Conservation (phyloP, 306 rosid species). For the Dalbergia oliveri region DNA sequence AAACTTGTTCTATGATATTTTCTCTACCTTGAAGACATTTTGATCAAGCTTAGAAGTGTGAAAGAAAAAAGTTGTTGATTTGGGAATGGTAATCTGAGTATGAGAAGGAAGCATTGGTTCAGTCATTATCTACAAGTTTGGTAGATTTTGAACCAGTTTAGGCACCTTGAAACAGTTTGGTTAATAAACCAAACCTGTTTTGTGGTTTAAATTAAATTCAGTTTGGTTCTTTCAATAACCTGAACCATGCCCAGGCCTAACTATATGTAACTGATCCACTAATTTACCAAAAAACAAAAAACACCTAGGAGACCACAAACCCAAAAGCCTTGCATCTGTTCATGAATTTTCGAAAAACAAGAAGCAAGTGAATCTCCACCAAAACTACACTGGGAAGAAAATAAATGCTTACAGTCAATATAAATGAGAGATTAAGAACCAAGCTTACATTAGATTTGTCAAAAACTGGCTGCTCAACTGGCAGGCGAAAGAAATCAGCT, state of each 20-base stretch:
- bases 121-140: too few species aligned
- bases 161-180: too few species aligned
- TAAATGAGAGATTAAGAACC: slow-evolving; percentile 8
- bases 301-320: background rate
- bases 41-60: too few species aligned
- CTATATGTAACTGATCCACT: background rate
- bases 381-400: background rate
- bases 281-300: background rate
- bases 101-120: too few species aligned
- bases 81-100: too few species aligned
- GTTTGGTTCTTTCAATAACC: too few species aligned
- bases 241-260: background rate
- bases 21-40: too few species aligned
- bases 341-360: slow-evolving; percentile 9
- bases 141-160: too few species aligned
- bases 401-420: background rate
- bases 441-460: slow-evolving; percentile 73
- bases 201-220: too few species aligned
- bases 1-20: too few species aligned
- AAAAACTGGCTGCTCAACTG: slow-evolving; percentile 17
- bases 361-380: background rate
- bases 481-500: slow-evolving; percentile 82
- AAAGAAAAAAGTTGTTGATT: too few species aligned
- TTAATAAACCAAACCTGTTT: too few species aligned
- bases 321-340: slow-evolving; percentile 14